Base-by-base conservation (phyloP, 2,329 filamentous ascomycete genomes). In the Apiospora koreana region DNA sequence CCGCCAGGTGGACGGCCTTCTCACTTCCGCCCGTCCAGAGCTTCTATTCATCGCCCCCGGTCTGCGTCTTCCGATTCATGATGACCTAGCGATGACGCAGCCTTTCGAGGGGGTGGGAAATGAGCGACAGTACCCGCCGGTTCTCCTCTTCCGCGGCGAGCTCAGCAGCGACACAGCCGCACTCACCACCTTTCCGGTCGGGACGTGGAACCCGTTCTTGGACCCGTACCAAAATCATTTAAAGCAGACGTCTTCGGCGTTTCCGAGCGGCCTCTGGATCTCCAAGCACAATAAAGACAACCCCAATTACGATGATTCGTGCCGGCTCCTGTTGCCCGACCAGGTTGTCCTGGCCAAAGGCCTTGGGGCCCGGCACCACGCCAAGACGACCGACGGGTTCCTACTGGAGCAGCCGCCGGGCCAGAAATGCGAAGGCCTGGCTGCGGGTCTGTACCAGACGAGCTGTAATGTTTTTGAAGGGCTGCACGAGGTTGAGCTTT, bases 291-390 rank as follows among this genome's bases (percentile, higher is more conserved):
- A 38, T 1, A 1, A 48, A 8, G 68, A 65, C 43, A 23, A 14
- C 8, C 16, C 68, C 16, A 58, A 43, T 14, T 69, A 65, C 38
- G 68, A 69, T 42, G 54, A 50, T 35, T 8, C 50, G 28, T 65
- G 58, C 42, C 54, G 68, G 7, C 68, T 69, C 21, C 23, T 65
- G 25, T 21, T 69, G 28, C 58, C 68, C 12, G 64, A 66, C 64
- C 16, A 23, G 23, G 23, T 64, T 12, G 23, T 66, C 25, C 14
- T 21, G 25, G 50, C 50, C 10, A 4, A 4, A 23, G 54, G 54
- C 54, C 25, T 8, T 9, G 58, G 28, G 10, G 14, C 31, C n/a
- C 28, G 6, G 23, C 68, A 65, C 25, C 23, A 50, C 38, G 58
- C 54, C 23, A 35, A 35, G 28, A 25, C 46, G 12, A 65, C 54